These are phyloP conservation scores for Blastobotrys petasosporus DNA, from an alignment of 1,139 yeast genomes.

Conservation along the genomic window DNA sequence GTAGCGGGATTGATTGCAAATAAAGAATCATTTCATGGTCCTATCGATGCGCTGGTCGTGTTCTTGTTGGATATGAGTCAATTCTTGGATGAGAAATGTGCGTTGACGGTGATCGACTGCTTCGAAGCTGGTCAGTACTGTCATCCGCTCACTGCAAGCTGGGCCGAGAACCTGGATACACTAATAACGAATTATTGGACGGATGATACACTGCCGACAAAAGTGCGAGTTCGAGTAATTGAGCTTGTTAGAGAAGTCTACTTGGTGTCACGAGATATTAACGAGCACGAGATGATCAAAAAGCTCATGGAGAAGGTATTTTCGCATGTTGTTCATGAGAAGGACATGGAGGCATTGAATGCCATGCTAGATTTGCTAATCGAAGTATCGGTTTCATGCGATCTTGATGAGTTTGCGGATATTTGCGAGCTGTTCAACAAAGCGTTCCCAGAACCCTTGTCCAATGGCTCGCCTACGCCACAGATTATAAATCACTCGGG, in stretches of 20 bases:
- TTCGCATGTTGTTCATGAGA: slow-evolving; percentile 18
- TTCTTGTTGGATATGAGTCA: slow-evolving; percentile 41
- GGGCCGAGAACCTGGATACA: slow-evolving; percentile 47
- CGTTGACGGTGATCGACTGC: slow-evolving; percentile 41
- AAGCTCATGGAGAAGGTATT: slow-evolving; percentile 20
- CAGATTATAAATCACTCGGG: background rate
- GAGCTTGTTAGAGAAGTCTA: slow-evolving; percentile 41
- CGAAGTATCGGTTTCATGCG: slow-evolving; percentile 10
- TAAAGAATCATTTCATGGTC: slow-evolving; percentile 36
- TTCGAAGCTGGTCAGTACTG: slow-evolving; percentile 50
- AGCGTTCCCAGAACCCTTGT: background rate
- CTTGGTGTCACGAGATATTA: slow-evolving; percentile 22
- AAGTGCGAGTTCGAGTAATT: slow-evolving; percentile 40
- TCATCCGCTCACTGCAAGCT: slow-evolving; percentile 46
- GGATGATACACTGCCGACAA: slow-evolving; percentile 29
- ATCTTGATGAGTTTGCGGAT: slow-evolving; percentile 8
- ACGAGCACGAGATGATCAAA: slow-evolving; percentile 19
- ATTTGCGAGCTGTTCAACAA: slow-evolving; percentile 6
- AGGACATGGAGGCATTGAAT: slow-evolving; percentile 36
- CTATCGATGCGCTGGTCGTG: slow-evolving; percentile 41
- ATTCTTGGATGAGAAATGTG: slow-evolving; percentile 36
- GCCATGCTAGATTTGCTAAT: slow-evolving; percentile 30
- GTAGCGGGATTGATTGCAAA: slow-evolving; percentile 18
- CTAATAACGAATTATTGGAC: slow-evolving; percentile 45
- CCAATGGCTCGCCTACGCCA: no score